These are phyloP conservation scores for Mortierella hygrophila DNA, from an alignment of 192 early-diverging fungal genomes.

Conservation along the genomic window DNA sequence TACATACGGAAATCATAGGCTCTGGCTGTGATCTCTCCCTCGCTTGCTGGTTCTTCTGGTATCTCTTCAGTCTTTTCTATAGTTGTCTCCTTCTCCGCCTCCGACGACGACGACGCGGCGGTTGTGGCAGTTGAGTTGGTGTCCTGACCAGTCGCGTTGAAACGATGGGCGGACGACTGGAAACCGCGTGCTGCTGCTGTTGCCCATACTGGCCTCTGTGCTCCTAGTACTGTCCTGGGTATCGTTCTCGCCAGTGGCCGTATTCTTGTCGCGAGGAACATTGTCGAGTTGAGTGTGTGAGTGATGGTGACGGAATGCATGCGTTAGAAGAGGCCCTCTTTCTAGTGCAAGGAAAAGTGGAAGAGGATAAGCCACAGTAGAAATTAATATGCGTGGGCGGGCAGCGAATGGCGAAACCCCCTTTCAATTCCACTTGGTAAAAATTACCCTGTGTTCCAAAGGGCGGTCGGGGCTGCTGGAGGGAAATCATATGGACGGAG, in stretches of 20 bases:
- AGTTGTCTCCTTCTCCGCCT: background rate
- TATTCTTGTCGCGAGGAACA: slow-evolving; percentile 19
- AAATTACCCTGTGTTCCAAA: slow-evolving; percentile 12
- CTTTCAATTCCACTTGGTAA: slow-evolving; percentile 55
- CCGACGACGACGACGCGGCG: background rate
- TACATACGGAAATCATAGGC: slow-evolving; percentile 51
- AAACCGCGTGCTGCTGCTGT: slow-evolving; percentile 3
- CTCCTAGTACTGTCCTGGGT: slow-evolving; percentile 13
- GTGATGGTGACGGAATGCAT: slow-evolving; percentile 12
- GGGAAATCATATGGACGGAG: too few relatives aligned
- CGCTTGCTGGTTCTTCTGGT: slow-evolving; percentile 18
- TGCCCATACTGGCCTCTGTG: slow-evolving; percentile 3
- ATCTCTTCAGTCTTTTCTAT: background rate
- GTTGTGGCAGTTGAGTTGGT: background rate
- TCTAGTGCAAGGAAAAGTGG: background rate
- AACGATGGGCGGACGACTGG: slow-evolving; percentile 7
- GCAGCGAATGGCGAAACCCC: slow-evolving; percentile 9
- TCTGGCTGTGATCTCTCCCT: slow-evolving; percentile 25
- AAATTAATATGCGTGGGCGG: background rate
- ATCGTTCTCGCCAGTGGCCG: slow-evolving; percentile 16
- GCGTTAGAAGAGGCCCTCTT: background rate
- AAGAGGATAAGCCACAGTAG: slow-evolving; percentile 10
- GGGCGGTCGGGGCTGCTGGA: background rate
- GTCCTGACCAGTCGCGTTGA: background rate
- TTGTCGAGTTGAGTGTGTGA: background rate